Base-by-base conservation (phyloP, 2,329 filamentous ascomycete genomes). In the Endothia cerciana region DNA sequence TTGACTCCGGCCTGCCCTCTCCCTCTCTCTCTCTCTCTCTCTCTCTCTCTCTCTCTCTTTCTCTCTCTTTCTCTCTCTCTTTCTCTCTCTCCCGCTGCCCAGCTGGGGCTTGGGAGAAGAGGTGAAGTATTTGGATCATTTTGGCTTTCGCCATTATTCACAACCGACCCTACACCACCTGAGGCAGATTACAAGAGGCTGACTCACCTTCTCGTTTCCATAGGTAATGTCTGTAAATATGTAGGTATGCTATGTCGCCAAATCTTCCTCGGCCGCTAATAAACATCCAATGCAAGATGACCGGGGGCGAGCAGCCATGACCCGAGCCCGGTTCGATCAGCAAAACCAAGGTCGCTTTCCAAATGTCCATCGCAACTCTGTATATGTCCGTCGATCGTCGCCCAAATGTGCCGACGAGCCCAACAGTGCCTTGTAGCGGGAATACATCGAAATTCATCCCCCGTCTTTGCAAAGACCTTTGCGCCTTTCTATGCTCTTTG, bases 401-500 rank as follows among this genome's bases (percentile, higher is more conserved):
- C 22, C 10, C 13, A 30, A 25, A 30, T 51, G 47, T 30, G 47
- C 13, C 13, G 25, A 51, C 7, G 47, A 51, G 22, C 22, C 28
- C 47, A 51, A 51, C 25, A 22, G 4, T 25, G 22, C 25, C 47
- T 51, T 25, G 25, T 11, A 11, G 47, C 47, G 11, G 25, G 22
- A 17, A 17, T 51, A 13, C 13, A 17, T 22, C 28, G 25, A 28
- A 7, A 28, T 17, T 51, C 47, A 51, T 19, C 1, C 47, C 10
- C 47, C 25, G 47, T 51, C 47, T 51, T 51, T 51, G 15, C 47
- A 30, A 2, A 51, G 22, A 51, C 47, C 22, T 51, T 51, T 51
- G 47, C 47, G 47, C 47, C 47, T 30, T 51, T 51, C 47, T 51
- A 51, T 51, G 47, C 47, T 51, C 47, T 51, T 13, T 15, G 25